These are phyloP conservation scores for Verticillium alfalfae DNA, from an alignment of 2,329 filamentous ascomycete species.

Conservation along the genomic window DNA sequence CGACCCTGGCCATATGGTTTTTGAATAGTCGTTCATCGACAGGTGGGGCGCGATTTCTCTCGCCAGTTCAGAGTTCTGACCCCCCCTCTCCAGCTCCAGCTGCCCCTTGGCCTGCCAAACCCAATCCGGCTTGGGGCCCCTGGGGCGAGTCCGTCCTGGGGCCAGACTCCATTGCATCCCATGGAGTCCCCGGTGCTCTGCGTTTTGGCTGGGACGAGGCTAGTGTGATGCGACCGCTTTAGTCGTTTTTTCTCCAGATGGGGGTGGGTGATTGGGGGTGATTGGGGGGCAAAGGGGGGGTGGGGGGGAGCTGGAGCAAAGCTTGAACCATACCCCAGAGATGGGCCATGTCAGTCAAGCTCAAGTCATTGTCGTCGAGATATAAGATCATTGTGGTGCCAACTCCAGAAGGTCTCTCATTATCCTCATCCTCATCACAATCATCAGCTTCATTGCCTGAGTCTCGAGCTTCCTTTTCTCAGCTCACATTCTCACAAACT, in stretches of 20 bases:
- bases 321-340: background rate
- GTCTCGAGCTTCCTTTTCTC: background rate
- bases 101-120: background rate
- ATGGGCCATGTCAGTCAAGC: background rate
- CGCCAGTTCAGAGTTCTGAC: background rate
- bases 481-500: background rate
- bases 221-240: background rate
- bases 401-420: background rate
- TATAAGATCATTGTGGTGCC: background rate
- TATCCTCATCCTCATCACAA: constrained; percentile 1
- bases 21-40: too few relatives aligned
- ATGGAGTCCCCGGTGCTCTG: background rate
- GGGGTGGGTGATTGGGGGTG: background rate
- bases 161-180: background rate
- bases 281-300: background rate
- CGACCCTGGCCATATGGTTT: background rate
- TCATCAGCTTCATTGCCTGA: background rate
- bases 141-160: background rate
- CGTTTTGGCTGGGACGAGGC: background rate
- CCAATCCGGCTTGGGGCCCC: background rate
- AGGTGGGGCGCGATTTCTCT: background rate
- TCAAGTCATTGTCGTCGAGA: background rate
- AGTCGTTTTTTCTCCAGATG: constrained; percentile 1
- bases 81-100: background rate
- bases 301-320: background rate